phyloP scores from a whole-genome alignment of 1,284 basidiomycete genomes.

The Laetiporus sulphureus region DNA sequence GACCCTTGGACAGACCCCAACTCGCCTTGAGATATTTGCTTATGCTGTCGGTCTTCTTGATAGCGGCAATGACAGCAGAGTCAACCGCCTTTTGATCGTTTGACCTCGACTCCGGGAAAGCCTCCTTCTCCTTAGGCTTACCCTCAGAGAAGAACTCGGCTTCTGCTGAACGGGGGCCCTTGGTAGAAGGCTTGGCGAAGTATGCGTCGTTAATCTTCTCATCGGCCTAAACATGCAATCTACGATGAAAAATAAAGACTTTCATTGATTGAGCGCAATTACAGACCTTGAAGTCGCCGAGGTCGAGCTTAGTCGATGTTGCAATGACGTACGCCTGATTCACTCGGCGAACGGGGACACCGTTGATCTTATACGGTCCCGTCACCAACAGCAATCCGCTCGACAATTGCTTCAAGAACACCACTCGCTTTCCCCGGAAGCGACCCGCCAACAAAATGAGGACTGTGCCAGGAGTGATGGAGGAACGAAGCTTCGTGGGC shows the following conservation, averaged over 20 bases:
- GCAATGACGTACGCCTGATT: constrained; percentile 99
- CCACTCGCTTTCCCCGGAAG: constrained; percentile 97
- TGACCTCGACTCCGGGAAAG: constrained; percentile 86
- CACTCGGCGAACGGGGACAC: constrained; percentile 96
- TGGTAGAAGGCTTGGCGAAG: constrained; percentile 80
- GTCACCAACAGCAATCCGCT: constrained; percentile 94
- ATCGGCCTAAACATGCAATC: constrained; percentile 51
- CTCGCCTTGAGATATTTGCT: constrained; percentile 91
- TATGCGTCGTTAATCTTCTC: constrained; percentile 93
- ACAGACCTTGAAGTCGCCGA: constrained; percentile 69
- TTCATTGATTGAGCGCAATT: too few relatives aligned
- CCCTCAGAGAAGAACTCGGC: constrained; percentile 95
- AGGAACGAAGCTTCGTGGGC: constrained; percentile 73
- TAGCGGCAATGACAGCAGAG: constrained; percentile 74
- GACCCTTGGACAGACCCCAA: constrained; percentile 95
- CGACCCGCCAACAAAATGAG: constrained; percentile 97
- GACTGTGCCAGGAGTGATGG: constrained; percentile 93
- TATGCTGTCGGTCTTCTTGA: constrained; percentile 92
- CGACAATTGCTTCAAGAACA: constrained; percentile 95
- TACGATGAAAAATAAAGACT: not conserved
- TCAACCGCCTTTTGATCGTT: constrained; percentile 94
- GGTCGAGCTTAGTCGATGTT: constrained; percentile 93
- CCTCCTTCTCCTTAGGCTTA: constrained; percentile 89
- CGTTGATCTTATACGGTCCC: constrained; percentile 98
- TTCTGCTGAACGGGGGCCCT: constrained; percentile 77